Base-by-base conservation (phyloP, 2,329 filamentous ascomycete species). In the Camillea tinctor region DNA sequence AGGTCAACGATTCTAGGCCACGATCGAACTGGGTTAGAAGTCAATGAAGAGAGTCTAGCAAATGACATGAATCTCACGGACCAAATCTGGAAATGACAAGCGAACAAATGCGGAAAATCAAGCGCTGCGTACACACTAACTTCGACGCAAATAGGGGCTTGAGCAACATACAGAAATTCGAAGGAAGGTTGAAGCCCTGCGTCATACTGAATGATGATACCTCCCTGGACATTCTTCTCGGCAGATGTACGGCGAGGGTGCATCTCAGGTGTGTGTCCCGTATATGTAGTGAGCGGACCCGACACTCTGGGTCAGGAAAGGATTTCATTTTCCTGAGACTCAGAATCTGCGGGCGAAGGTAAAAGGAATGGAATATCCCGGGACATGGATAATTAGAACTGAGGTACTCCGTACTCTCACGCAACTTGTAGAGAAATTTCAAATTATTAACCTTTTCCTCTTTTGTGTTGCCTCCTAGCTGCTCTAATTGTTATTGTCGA, bases 21-120 rank as follows among this genome's bases (percentile, higher is more conserved):
- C 55, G 51, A 56, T 52, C 56, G 24, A 52, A 50, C 17, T 23
- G 52, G 24, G 49, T 56, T 52, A 64, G 63, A 62, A 59, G 59
- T 56, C 54, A 48, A 61, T 50, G 48, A 57, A 61, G 56, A 24
- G 55, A 58, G 59, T 59, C 58, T 64, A 60, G 64, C 60, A 64
- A 66, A 63, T 62, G 64, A 68, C 60, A 66, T 64, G 60, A 62
- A 59, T 50, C 51, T 54, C 64, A 52, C 54, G 44, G 50, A 54
- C 75, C 70, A 57, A 58, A 76, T 75, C 52, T 52, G 75, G 75
- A 74, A 79, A 73, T 68, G 63, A 62, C 72, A 79, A 79, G 77
- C 77, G 76, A 78, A 74, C 68, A 66, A 68, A 74, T 72, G 54
- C 67, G 71, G 71, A 71, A 72, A 66, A 60, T 64, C 58, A 60